Evolutionary conservation across 371 early-diverging fungal genomes (phyloP).

Genomic region (Rhizopus sp.): DNA sequence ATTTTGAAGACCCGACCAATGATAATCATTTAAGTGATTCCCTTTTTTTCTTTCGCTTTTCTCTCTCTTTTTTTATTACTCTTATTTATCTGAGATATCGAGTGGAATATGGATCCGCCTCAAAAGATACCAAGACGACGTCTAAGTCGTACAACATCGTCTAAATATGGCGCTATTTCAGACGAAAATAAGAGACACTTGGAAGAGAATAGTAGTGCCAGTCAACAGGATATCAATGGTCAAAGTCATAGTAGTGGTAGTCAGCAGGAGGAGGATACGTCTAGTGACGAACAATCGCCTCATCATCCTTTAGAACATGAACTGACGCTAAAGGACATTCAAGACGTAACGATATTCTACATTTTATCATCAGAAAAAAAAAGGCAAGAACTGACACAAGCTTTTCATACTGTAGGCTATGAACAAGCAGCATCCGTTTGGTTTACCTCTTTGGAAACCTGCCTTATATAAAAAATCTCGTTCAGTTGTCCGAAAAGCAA

Average conservation of each 20-base stretch:
- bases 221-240: neutral
- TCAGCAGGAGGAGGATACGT: conserved; percentile 6
- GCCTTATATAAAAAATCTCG: conserved; percentile 95
- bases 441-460: conserved; percentile 95
- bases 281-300: conserved; percentile 6
- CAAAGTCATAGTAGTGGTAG: conserved; percentile 1
- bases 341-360: conserved; percentile 51
- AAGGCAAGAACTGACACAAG: neutral
- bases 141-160: conserved; percentile 16
- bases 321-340: conserved; percentile 66
- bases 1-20: too few relatives aligned
- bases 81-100: too few relatives aligned
- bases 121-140: conserved; percentile 15
- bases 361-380: neutral
- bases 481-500: conserved; percentile 79
- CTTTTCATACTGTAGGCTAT: conserved; percentile 57
- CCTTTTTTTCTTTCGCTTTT: neutral
- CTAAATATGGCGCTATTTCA: conserved; percentile 28
- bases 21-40: too few relatives aligned
- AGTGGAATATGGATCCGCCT: conserved; percentile 1
- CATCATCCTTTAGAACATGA: conserved; percentile 38
- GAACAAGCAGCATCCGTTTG: conserved; percentile 92
- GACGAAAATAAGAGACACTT: conserved; percentile 9
- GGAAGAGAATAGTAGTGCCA: conserved; percentile 2
- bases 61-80: neutral